Base-by-base conservation (phyloP, 768 basidiomycete genomes). In the Kwoniella dendrophila region DNA sequence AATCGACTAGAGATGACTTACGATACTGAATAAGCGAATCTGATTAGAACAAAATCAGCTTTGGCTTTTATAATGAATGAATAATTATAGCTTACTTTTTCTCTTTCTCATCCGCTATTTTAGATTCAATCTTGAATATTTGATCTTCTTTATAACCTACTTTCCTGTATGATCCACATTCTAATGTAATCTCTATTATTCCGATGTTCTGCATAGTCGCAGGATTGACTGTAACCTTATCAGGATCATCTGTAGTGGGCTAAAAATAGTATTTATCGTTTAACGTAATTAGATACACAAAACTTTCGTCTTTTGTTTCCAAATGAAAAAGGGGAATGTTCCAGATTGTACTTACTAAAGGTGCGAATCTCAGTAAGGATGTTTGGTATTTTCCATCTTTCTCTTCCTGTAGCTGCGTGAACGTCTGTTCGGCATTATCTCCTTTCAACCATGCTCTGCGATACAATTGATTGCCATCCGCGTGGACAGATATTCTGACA, bases 21-120 rank as follows among this genome's bases (percentile, higher is more conserved):
- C 49, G 27, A 18, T 26, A 8, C 6, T 26, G 7, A 11, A 7
- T 51, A 27, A 8, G 16, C 30, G 10, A 12, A 7, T 20, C 14
- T 14, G 36, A 11, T 32, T 3, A 3, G 26, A 14, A 49, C 29
- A 18, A 29, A 51, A 20, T 11, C 29, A 32, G 10, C 8, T 1
- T 5, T 18, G 34, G 10, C 20, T 33, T 4, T 18, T 14, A 27
- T 16, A 33, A 18, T 8, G 29, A 33, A 54, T 30, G 20, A 24
- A 12, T 26, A 26, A 36, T 27, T 4, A 26, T 24, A 44, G 49
- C 57, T 59, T 48, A 50, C 57, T 59, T 59, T 24, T 59, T 59
- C 11, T 32, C 34, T 14, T 59, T 59, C 27, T 59, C 57, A 32
- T 59, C 44, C 10, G 33, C 48, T 10, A 22, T 48, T 2, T 45